Base-by-base conservation (phyloP, 176 grass and related monocot species). In the Dactylis glomerata region DNA sequence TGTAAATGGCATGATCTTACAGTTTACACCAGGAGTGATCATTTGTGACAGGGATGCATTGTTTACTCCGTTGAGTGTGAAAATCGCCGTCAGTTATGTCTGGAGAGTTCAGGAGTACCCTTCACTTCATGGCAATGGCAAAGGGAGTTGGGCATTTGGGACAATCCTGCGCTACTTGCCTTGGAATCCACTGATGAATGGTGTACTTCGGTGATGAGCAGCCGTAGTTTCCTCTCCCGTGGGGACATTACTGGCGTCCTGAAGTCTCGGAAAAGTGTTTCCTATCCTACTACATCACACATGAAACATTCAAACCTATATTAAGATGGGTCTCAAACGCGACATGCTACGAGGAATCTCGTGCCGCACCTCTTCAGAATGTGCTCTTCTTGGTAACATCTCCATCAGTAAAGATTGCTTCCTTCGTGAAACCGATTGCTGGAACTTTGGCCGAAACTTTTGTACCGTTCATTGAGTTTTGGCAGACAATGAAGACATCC, bases 171-270 rank as follows among this genome's bases (percentile, higher is more conserved):
- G 6, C 68, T 37, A 5, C 75, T 74, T 83, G 67, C 75, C 88
- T 79, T 90, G 83, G 66, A 90, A 90, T 83, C 73, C 8, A 86
- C 79, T 79, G 75, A 47, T 75, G 67, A 56, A 68, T 84, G 58
- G 3, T 19, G n/a, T 47, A 1, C 69, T 84, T 89, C 12, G 17
- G 58, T 59, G 75, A 8, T 40, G 24, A 40, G 37, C 23, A 42
- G 33, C 16, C 45, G 6, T 50, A 50, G 47, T 80, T 81, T 58
- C 57, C n/a, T 75, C 27, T 52, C 46, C 26, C 27, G 46, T 15
- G 20, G 16, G 19, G 37, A 38, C 15, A 59, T 5, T 19, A 16
- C 50, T 11, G 40, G 3, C 55, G 36, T 38, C 15, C 46, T 54
- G 8, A 27, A 77, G 74, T 26, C 40, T 22, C 41, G 5, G 20